Conservation (phyloP, 192 early-diverging fungal species). For the Linnemannia zychae region DNA sequence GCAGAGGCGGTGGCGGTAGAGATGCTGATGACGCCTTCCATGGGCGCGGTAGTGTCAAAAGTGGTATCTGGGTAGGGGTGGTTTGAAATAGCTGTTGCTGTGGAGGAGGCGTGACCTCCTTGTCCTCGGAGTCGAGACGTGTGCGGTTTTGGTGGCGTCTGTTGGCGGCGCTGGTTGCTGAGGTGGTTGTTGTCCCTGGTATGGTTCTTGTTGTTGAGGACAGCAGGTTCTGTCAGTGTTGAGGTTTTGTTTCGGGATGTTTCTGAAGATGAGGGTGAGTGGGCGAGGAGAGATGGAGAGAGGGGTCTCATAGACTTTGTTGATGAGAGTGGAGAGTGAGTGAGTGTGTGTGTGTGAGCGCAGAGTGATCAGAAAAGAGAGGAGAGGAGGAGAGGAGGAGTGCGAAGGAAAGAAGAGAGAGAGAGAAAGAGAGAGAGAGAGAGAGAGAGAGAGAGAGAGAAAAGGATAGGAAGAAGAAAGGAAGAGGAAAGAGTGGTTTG, state of each 20-base stretch:
- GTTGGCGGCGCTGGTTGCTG: no score
- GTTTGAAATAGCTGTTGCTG: background rate
- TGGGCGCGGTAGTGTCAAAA: background rate
- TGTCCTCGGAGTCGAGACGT: background rate
- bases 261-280: background rate
- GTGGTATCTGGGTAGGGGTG: background rate
- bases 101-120: background rate
- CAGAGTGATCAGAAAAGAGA: background rate
- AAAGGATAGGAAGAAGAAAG: background rate
- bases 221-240: background rate
- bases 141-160: background rate
- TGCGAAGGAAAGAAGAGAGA: background rate
- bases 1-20: background rate
- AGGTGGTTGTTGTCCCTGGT: background rate
- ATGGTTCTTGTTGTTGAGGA: background rate
- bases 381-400: background rate
- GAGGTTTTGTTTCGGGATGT: background rate
- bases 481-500: background rate
- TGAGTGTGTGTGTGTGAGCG: background rate
- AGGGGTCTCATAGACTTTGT: background rate
- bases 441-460: background rate
- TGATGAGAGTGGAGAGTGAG: background rate
- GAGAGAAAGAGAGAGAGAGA: no score
- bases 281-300: background rate
- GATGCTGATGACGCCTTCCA: conserved; percentile 7